Base-by-base conservation (phyloP, 2,329 filamentous ascomycete genomes). In the Lachnellula subtilissima region DNA sequence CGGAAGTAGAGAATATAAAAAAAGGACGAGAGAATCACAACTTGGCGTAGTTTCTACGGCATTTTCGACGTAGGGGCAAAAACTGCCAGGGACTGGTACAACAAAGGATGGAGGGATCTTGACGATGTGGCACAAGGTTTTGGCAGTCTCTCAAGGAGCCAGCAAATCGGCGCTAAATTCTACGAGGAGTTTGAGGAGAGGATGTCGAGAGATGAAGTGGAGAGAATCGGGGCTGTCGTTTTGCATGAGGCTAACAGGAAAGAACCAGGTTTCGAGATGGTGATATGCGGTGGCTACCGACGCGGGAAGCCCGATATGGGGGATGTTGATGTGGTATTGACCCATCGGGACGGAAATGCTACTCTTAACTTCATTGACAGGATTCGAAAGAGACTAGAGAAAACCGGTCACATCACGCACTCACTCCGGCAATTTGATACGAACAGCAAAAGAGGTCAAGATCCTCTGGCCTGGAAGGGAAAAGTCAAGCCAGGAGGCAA, bases 141-240 rank as follows among this genome's bases (percentile, higher is more conserved):
- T 97, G 93, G 93, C 70, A 76, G 19, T 77, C 76, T 97, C 1
- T 87, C 80, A 0, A 84, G 91, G 12, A 88, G 90, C 1, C 93
- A 97, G 71, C 91, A 97, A 69, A 96, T 97, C 54, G 93, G 94
- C 0, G 77, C 97, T 46, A 97, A 97, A 69, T 97, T 86, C 72
- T 96, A 95, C 69, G 88, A 95, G 36, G 93, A 97, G 61, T 88
- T 99, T 54, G 75, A 82, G 47, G 72, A 79, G 15, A 84, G 81
- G 14, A 89, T 97, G 4, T 81, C 89, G 0, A 82, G 91, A 1
- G 56, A 67, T 0, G 91, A 97, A 70, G 88, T 91, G 0, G 85
- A 90, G 63, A 66, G 69, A 0, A 96, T 96, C 52, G 83, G 81
- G 0, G 65, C 74, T 4, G 75, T 78, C 1, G 80, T 97, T 15